Conservation (phyloP, 1,139 yeast genomes). For the Wickerhamomyces sp. region DNA sequence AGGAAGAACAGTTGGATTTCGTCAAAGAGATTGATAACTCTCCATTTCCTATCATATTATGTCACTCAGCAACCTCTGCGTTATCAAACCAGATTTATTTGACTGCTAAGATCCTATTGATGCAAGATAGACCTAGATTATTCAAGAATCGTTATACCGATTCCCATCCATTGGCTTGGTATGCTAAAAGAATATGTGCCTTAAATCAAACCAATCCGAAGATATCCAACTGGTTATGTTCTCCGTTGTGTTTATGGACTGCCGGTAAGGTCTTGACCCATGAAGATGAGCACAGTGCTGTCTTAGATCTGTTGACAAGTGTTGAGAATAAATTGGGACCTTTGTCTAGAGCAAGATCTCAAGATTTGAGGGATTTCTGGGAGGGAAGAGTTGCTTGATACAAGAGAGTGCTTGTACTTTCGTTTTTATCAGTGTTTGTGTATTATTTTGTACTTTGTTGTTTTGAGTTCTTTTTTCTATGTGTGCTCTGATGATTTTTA, state of each 20-base stretch:
- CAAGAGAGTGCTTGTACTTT: not conserved
- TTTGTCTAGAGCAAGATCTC: constrained; percentile 28
- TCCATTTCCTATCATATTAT: constrained; percentile 34
- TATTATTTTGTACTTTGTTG: not conserved
- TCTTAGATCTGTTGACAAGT: constrained; percentile 27
- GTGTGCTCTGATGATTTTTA: no score
- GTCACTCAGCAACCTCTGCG: constrained; percentile 21
- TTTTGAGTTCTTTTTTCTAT: no score
- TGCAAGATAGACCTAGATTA: constrained; percentile 35
- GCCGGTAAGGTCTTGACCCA: constrained; percentile 38
- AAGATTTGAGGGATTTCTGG: constrained; percentile 32
- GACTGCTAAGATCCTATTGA: constrained; percentile 30
- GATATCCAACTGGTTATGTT: constrained; percentile 26
- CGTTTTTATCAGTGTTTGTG: not conserved
- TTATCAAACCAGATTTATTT: constrained; percentile 34
- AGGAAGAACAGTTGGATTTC: constrained; percentile 24
- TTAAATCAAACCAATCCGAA: constrained; percentile 20
- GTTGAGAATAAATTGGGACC: constrained; percentile 31
- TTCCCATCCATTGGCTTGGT: constrained; percentile 28
- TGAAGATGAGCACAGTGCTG: constrained; percentile 32
- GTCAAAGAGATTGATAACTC: constrained; percentile 23
- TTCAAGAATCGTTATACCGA: constrained; percentile 16
- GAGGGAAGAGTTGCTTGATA: constrained; percentile 10
- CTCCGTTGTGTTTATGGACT: constrained; percentile 34
- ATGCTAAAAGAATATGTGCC: constrained; percentile 36